Conservation (phyloP, 129 eudicot genomes). For the Calendula officinalis region DNA sequence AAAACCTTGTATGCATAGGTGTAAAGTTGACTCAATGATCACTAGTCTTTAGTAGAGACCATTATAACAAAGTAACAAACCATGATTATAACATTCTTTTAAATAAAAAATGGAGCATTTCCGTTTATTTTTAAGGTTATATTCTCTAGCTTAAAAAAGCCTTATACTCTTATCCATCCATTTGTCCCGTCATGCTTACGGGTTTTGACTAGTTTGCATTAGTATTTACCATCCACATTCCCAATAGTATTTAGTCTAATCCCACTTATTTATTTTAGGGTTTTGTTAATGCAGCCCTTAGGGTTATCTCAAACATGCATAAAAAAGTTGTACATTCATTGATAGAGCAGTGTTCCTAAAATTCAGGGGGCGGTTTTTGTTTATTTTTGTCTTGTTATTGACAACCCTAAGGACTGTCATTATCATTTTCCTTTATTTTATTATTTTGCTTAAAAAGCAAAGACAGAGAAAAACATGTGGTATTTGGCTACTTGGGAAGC, state of each 20-base stretch:
- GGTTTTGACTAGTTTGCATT: background rate
- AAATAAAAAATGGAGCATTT: background rate
- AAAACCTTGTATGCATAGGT: conserved; percentile 25
- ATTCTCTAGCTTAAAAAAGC: background rate
- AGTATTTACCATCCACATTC: background rate
- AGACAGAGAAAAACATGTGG: no score
- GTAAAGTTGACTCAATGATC: conserved; percentile 29
- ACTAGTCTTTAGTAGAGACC: conserved; percentile 17
- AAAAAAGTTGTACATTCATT: no score
- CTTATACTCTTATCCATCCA: background rate
- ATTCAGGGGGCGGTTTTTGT: no score
- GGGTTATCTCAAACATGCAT: no score
- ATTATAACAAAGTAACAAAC: conserved; percentile 17
- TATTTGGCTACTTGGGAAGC: no score
- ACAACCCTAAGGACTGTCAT: no score
- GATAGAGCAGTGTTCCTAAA: no score
- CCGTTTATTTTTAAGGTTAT: background rate
- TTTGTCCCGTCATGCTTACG: background rate
- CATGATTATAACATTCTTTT: conserved; percentile 22
- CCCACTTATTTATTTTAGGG: no score
- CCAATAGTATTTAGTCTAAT: background rate
- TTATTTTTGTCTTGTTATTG: no score
- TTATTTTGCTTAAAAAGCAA: no score
- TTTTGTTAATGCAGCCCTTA: no score
- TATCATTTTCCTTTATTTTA: no score